These are phyloP conservation scores for Wallacemonas sp. DNA, from an alignment of 208 protist genomes.

Conservation along the genomic window DNA sequence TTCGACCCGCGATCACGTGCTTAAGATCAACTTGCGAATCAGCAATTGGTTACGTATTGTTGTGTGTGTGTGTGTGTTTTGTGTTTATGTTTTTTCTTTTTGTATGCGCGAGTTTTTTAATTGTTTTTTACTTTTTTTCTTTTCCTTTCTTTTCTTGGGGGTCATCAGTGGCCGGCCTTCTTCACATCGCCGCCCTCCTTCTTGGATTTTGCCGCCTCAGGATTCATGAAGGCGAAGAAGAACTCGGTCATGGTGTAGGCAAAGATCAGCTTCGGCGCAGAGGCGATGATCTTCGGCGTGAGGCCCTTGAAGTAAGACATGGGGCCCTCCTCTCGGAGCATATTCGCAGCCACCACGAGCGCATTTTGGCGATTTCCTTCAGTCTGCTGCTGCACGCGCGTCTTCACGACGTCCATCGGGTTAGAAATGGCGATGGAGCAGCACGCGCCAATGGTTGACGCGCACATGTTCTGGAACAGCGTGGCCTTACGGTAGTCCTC, in stretches of 20 bases:
- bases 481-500: constrained; percentile 77
- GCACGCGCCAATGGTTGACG: constrained; percentile 80
- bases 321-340: constrained; percentile 80
- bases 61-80: constrained; percentile 3
- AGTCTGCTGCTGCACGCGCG: constrained; percentile 84
- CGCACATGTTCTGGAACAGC: constrained; percentile 85
- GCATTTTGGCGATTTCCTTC: constrained; percentile 51
- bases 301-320: constrained; percentile 90
- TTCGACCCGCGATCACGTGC: constrained; percentile 13
- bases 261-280: constrained; percentile 84
- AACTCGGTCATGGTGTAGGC: constrained; percentile 87
- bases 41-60: neutral
- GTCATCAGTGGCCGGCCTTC: too few relatives aligned
- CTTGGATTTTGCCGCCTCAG: constrained; percentile 11
- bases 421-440: constrained; percentile 84
- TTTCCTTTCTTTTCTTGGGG: too few relatives aligned
- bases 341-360: constrained; percentile 34
- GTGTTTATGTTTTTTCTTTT: neutral
- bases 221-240: constrained; percentile 70
- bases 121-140: constrained; percentile 9
- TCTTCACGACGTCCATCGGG: constrained; percentile 94
- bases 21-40: too few relatives aligned
- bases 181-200: too few relatives aligned
- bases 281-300: constrained; percentile 84
- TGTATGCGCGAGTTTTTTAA: neutral